phyloP scores from a whole-genome alignment of 2,329 filamentous ascomycete genomes.

The Aspergillus clavatus region DNA sequence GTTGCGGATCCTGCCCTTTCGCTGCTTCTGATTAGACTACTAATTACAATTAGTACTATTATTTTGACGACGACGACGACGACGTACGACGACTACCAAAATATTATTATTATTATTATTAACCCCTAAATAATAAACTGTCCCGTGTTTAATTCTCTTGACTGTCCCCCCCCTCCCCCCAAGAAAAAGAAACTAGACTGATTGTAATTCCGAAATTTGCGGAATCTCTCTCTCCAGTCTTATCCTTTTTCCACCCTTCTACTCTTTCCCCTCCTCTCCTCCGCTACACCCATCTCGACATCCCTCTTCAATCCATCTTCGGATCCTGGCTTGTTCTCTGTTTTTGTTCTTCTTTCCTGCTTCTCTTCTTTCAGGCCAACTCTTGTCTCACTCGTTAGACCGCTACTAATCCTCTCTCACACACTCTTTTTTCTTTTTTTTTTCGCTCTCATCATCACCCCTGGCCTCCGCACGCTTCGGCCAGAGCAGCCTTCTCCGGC shows the following conservation, averaged over 20 bases:
- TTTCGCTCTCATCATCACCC: constrained; percentile 22
- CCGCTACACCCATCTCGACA: constrained; percentile 5
- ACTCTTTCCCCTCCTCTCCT: neutral
- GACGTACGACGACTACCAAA: neutral
- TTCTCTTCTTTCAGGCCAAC: constrained; percentile 17
- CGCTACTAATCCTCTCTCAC: constrained; percentile 11
- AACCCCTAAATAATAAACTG: neutral
- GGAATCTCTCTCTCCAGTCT: neutral
- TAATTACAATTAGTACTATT: neutral
- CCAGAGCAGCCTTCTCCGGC: constrained; percentile 40
- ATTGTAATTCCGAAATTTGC: neutral
- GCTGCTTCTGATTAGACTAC: constrained; percentile 1
- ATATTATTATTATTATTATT: too few species aligned
- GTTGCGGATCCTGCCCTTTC: too few species aligned
- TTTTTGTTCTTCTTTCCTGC: constrained; percentile 2
- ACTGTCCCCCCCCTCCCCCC: too few species aligned
- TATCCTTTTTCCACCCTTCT: constrained; percentile 3
- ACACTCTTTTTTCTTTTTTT: too few species aligned
- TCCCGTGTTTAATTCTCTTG: neutral
- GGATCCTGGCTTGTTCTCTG: neutral
- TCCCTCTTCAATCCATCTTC: constrained; percentile 4
- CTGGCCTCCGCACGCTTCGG: constrained; percentile 43
- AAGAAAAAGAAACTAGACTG: too few species aligned
- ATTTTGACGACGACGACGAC: neutral
- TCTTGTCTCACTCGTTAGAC: constrained; percentile 23